phyloP scores from a whole-genome alignment of 768 basidiomycete species.

The Mycena polygramma region DNA sequence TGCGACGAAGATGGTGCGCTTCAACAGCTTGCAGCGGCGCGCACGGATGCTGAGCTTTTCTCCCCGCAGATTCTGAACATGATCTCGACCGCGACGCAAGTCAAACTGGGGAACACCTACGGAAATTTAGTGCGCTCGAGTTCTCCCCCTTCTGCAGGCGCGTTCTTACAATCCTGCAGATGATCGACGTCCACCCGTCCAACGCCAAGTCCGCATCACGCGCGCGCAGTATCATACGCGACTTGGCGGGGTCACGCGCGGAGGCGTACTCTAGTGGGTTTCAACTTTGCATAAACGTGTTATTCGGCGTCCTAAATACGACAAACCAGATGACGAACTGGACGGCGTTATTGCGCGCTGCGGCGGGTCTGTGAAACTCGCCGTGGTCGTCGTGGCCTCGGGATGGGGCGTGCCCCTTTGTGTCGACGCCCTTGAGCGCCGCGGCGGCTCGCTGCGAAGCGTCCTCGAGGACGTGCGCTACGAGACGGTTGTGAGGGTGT shows the following conservation, averaged over 20 bases:
- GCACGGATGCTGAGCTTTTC: background rate
- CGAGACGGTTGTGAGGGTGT: constrained; percentile 39
- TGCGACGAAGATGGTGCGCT: constrained; percentile 53
- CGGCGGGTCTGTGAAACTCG: constrained; percentile 48
- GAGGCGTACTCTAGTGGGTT: constrained; percentile 30
- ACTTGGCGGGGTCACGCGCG: constrained; percentile 34
- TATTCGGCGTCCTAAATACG: too few species aligned
- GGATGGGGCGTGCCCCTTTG: constrained; percentile 35
- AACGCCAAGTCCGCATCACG: constrained; percentile 48
- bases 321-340: constrained; percentile 41
- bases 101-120: constrained; percentile 51
- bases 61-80: constrained; percentile 50
- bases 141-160: background rate
- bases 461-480: constrained; percentile 41
- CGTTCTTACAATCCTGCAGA: constrained; percentile 38
- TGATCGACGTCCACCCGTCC: constrained; percentile 50
- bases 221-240: constrained; percentile 48
- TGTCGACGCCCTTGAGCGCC: constrained; percentile 37
- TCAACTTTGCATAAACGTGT: background rate
- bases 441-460: constrained; percentile 32
- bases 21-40: background rate
- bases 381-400: constrained; percentile 45
- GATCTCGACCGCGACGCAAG: constrained; percentile 52
- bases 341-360: constrained; percentile 47
- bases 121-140: constrained; percentile 47